phyloP scores from a whole-genome alignment of 1,139 yeast genomes.

The Scheffersomyces titani region DNA sequence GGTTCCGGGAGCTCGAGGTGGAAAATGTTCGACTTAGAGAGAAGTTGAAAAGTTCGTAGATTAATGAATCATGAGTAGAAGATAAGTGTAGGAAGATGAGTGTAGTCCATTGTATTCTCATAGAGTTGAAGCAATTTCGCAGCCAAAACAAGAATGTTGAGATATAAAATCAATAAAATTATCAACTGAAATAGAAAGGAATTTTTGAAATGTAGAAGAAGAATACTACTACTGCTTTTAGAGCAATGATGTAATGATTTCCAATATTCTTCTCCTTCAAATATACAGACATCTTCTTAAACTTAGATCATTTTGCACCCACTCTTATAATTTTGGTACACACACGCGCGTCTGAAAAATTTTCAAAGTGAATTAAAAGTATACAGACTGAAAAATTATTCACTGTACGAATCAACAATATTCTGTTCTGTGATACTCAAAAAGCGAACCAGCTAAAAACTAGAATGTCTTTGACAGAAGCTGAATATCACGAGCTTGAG shows the following conservation, averaged over 20 bases:
- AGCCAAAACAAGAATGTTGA: no score
- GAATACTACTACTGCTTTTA: no score
- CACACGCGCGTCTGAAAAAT: not conserved
- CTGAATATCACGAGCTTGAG: constrained; percentile 42
- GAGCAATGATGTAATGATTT: no score
- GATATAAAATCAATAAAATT: no score
- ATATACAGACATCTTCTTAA: not conserved
- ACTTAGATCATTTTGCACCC: not conserved
- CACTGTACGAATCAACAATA: not conserved
- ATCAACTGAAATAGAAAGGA: no score
- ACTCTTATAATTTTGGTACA: not conserved
- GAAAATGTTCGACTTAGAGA: constrained; percentile 51
- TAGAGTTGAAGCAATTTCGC: no score
- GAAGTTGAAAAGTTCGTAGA: not conserved
- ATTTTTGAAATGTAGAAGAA: no score
- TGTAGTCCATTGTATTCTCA: no score
- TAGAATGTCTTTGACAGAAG: constrained; percentile 24
- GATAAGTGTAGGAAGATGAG: no score
- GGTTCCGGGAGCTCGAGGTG: constrained; percentile 54
- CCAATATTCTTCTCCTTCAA: no score
- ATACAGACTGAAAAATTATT: not conserved
- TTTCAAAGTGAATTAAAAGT: not conserved
- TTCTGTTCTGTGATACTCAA: not conserved
- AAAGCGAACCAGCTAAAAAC: not conserved
- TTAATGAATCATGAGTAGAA: not conserved